A percentile compares a stretch with the other conserved stretches of the same genome.
phyloP scores from a whole-genome alignment of 257 asterid genomes.

The Lycium ferocissimum region DNA sequence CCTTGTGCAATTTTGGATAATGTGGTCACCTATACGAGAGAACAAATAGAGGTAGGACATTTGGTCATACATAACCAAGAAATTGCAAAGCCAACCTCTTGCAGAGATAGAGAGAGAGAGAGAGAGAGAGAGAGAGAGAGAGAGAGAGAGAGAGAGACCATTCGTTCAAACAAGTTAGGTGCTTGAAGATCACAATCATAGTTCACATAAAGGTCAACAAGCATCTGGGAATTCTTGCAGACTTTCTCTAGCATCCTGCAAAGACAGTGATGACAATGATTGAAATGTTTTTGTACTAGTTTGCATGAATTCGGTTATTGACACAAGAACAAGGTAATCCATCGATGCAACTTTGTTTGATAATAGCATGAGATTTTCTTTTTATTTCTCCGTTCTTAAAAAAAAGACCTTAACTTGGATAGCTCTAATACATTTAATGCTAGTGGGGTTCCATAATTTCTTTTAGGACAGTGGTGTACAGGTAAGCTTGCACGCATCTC shows the following conservation, averaged over 20 bases:
- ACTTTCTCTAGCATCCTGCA: constrained; percentile 96
- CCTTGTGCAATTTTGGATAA: constrained; percentile 95
- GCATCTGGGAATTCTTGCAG: constrained; percentile 96
- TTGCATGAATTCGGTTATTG: constrained; percentile 14
- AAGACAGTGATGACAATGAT: constrained; percentile 36
- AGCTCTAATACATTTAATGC: constrained; percentile 17
- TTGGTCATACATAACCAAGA: constrained; percentile 11
- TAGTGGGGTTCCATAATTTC: background rate
- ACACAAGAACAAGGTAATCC: background rate
- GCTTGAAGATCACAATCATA: constrained; percentile 99
- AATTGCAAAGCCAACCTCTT: constrained; percentile 8
- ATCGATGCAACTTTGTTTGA: constrained; percentile 15
- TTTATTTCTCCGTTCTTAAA: background rate
- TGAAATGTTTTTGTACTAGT: constrained; percentile 19
- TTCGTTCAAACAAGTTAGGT: constrained; percentile 91
- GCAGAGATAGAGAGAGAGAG: too few species aligned
- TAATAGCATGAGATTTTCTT: background rate
- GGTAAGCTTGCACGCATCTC: background rate
- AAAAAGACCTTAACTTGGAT: background rate
- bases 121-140: background rate
- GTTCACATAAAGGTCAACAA: constrained; percentile 94
- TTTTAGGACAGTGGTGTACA: background rate
- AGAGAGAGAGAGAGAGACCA: constrained; percentile 54
- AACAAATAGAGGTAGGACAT: constrained; percentile 41
- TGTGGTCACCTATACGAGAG: constrained; percentile 64